Evolutionary conservation across 495 filamentous ascomycete genomes (phyloP).

Genomic region (Penicillium longicatenatum): DNA sequence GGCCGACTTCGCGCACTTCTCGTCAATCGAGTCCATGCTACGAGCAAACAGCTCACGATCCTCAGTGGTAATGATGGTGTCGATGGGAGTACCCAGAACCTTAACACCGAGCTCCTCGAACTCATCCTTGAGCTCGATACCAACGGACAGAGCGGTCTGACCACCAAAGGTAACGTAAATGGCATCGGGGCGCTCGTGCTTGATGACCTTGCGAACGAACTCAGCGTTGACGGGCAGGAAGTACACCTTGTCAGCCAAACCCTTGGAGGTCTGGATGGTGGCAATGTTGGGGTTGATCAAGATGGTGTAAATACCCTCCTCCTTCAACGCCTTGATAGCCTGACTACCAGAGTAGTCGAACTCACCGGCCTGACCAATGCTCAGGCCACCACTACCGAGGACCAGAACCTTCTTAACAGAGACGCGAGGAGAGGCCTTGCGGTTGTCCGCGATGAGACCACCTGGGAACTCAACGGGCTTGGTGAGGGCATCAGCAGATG

Average conservation of each 20-base stretch:
- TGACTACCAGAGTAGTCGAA: slow-evolving; percentile 97
- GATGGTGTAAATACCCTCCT: slow-evolving; percentile 93
- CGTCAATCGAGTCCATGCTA: slow-evolving; percentile 97
- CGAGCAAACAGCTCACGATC: slow-evolving; percentile 96
- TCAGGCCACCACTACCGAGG: slow-evolving; percentile 91
- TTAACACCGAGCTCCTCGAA: slow-evolving; percentile 87
- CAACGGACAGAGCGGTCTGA: slow-evolving; percentile 91
- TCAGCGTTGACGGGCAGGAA: slow-evolving; percentile 96
- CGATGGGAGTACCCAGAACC: slow-evolving; percentile 94
- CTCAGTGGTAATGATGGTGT: slow-evolving; percentile 97
- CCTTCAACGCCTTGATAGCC: slow-evolving; percentile 94
- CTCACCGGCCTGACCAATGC: slow-evolving; percentile 97
- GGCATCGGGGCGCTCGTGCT: slow-evolving; percentile 90
- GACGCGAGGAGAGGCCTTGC: slow-evolving; percentile 71
- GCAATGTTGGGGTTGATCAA: slow-evolving; percentile 99
- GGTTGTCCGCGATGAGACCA: slow-evolving; percentile 74
- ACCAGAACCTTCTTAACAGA: slow-evolving; percentile 95
- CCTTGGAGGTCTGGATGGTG: slow-evolving; percentile 96
- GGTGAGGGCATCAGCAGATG: slow-evolving; percentile 61
- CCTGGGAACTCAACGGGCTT: slow-evolving; percentile 83
- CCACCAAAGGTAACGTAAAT: slow-evolving; percentile 98
- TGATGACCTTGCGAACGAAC: slow-evolving; percentile 95
- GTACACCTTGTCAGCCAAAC: slow-evolving; percentile 96
- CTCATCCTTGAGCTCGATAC: slow-evolving; percentile 95
- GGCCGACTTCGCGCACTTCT: slow-evolving; percentile 96